Base-by-base conservation (phyloP, 2,329 filamentous ascomycete species). In the Hypoxylon sp. region DNA sequence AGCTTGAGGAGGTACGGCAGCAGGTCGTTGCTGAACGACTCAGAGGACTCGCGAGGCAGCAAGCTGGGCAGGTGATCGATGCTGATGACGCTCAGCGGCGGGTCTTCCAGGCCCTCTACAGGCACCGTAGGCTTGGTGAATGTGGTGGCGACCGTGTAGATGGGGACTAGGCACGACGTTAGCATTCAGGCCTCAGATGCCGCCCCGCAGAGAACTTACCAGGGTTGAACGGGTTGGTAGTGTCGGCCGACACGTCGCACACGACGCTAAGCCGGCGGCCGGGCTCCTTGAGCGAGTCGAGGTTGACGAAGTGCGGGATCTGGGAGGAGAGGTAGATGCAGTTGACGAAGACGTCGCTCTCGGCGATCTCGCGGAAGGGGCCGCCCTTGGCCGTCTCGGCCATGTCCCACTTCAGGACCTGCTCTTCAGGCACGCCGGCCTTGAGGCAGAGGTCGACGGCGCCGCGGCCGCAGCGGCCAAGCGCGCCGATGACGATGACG, bases 71-170 rank as follows among this genome's bases (percentile, higher is more conserved):
- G 81, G 72, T 96, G 91, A 75, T 96, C 91, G 70, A 96, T 95
- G 73, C 87, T 89, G 75, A 97, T 96, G 67, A 97, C 90, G 43
- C 84, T 88, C 54, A 97, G 77, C 6, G 84, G 82, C 0, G 86
- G 83, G 49, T 79, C 72, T 75, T 81, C 69, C 78, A 84, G 63
- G 81, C 86, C 75, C 27, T 85, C 79, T 20, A 95, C 89, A 1
- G 87, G 83, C 0, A 96, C 88, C 1, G 92, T 97, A n/a, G 93
- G 94, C 72, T 90, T 87, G 72, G 87, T 85, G 72, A 97, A 97
- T 18, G 92, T 95, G 43, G 90, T 97, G 75, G 91, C 90, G 72
- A 90, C 86, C 65, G 83, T 82, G 80, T 96, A 97, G 71, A 97
- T 88, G 20, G 92, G 92, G 52, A 93, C 85, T 65, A 69, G 17